Conservation (phyloP, 768 basidiomycete species). For the Tylopilus subfusipes region DNA sequence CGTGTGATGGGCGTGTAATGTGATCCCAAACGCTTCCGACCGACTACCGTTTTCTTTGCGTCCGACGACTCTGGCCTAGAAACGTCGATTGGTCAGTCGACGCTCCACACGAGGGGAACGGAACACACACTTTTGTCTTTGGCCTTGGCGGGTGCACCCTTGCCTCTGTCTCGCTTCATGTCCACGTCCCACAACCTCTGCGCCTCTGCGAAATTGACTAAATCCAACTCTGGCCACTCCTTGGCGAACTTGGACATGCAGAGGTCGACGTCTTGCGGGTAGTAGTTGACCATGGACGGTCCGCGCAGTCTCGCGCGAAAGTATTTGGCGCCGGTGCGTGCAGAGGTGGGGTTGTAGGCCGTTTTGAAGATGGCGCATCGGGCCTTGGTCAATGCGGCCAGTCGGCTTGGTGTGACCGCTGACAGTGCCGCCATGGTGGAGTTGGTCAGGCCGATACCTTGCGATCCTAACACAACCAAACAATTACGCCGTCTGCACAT, state of each 20-base stretch:
- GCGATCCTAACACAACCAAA: constrained; percentile 31
- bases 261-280: constrained; percentile 60
- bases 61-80: constrained; percentile 52
- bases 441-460: constrained; percentile 14
- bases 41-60: constrained; percentile 40
- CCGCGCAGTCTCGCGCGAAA: constrained; percentile 78
- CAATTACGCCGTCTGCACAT: background rate
- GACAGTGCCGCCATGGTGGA: constrained; percentile 23
- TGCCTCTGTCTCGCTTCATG: constrained; percentile 68
- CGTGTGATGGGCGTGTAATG: background rate
- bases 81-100: background rate
- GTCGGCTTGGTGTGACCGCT: constrained; percentile 44
- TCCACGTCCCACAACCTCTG: constrained; percentile 61
- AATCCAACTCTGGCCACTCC: constrained; percentile 52
- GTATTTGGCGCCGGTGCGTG: constrained; percentile 90
- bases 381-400: constrained; percentile 59
- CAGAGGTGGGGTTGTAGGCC: constrained; percentile 76
- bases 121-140: constrained; percentile 57
- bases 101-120: background rate
- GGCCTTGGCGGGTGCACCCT: constrained; percentile 80
- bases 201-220: constrained; percentile 65
- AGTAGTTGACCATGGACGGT: constrained; percentile 83
- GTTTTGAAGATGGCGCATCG: constrained; percentile 82
- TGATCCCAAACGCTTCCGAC: background rate
- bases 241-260: constrained; percentile 49